Evolutionary conservation across 352 stramenopile species (phyloP), one percentile per base, ranked within the genome.

Genomic region (Achlya hypogyna): DNA sequence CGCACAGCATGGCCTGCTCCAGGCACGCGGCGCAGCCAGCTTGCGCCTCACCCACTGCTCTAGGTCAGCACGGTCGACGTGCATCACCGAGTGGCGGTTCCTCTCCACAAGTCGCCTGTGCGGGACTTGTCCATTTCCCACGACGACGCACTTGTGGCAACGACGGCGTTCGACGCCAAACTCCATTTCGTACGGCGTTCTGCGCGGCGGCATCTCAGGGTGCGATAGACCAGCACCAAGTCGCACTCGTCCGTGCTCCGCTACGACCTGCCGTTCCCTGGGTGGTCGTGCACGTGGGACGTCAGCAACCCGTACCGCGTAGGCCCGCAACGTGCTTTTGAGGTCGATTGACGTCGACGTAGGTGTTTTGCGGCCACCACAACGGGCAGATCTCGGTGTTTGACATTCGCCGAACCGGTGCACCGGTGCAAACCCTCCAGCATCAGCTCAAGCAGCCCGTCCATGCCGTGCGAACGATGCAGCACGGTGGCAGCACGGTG

Each of bases 101-200:
- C 69, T 0, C 69, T 69, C 5, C 82, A 91, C 65, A 74, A 65
- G 18, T 78, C 76, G 14, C 68, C 78, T 0, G 69, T 91, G 20
- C 82, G 82, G 2, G 82, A 91, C 67, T 59, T 91, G 16, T 70
- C 62, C 22, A 79, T 91, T 42, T 78, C 70, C 51, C 27, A 31
- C 9, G 68, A 64, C 2, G 72, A 74, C 25, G 62, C 74, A 14
- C 54, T 78, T 54, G 76, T 75, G 23, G 45, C 88, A 0, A 83
- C 78, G 4, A 74, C 85, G 20, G 78, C 78, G 8, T 89, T 88
- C 45, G 80, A 91, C 68, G 76, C 73, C 2, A 85, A 84, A 51
- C 69, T 87, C 20, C 74, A 69, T 8, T 64, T 91, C 43, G 81
- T 79, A 1, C 77, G 70, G 16, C 51, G 64, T 20, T 72, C 79